Evolutionary conservation across 257 asterid genomes (phyloP), one percentile per base, ranked within the genome.

Genomic region (Lithospermum erythrorhizon): DNA sequence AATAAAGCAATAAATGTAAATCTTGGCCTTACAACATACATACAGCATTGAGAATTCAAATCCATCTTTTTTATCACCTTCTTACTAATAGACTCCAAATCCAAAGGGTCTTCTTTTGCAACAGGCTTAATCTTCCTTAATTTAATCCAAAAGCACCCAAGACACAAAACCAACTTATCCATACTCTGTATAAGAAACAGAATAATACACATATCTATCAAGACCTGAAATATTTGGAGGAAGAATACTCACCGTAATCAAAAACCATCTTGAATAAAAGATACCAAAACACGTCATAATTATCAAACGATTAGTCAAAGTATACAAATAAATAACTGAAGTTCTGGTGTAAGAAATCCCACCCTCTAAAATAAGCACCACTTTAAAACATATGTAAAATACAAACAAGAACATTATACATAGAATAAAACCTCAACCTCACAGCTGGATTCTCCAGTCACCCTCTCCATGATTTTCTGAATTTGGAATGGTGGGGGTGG

Each of bases 61-160:
- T n/a, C n/a, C n/a, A n/a, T n/a, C n/a, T n/a, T n/a, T n/a, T n/a
- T n/a, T n/a, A n/a, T n/a, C n/a, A n/a, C n/a, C n/a, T n/a, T n/a
- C n/a, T n/a, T n/a, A n/a, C n/a, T n/a, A n/a, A n/a, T n/a, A 48
- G 83, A 73, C 70, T 86, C 91, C 22, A 72, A 84, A 81, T 86
- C 86, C 45, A 17, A 52, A 23, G 61, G 67, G 64, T 17, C 68
- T n/a, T 68, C 68, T 72, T 81, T 86, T 64, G 88, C 68, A 57
- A 83, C 68, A 1, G 89, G n/a, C n/a, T n/a, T n/a, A n/a, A n/a
- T n/a, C n/a, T n/a, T n/a, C n/a, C n/a, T n/a, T n/a, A n/a, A n/a
- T n/a, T n/a, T n/a, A n/a, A n/a, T n/a, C n/a, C 49, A 41, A 2
- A 41, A 13, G 13, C 49, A 41, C 49, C 49, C 49, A 41, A 41